Conservation (phyloP, 2,329 filamentous ascomycete species). For the Sclerotinia subarctica region DNA sequence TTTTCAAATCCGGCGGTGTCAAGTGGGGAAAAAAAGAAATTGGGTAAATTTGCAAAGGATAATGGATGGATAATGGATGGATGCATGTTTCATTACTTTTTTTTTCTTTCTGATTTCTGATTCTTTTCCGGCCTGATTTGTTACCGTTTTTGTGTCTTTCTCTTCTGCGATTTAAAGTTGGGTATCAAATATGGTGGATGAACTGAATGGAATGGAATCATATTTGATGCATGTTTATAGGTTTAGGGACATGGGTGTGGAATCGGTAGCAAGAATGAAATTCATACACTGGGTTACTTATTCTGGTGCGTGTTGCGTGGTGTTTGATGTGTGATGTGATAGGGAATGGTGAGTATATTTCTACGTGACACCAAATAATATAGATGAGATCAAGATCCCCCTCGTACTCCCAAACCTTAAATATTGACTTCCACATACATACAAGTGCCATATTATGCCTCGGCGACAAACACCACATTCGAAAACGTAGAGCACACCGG, state of each 20-base stretch:
- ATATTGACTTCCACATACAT: background rate
- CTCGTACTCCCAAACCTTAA: background rate
- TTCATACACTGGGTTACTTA: background rate
- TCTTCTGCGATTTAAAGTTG: background rate
- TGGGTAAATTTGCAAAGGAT: constrained; percentile 22
- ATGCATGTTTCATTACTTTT: constrained; percentile 9
- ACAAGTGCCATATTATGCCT: background rate
- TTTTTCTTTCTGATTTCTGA: constrained; percentile 7
- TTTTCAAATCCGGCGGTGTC: constrained; percentile 24
- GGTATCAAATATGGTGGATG: background rate
- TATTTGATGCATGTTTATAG: constrained; percentile 12
- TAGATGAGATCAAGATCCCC: background rate
- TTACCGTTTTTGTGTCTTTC: background rate
- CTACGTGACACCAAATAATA: background rate
- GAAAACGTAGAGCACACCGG: background rate
- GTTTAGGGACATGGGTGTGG: background rate
- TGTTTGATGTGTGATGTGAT: background rate
- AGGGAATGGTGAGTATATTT: background rate
- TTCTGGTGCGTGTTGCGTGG: background rate
- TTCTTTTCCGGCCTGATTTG: background rate
- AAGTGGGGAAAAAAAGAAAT: constrained; percentile 22
- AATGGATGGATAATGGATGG: constrained; percentile 19
- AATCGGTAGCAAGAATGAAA: constrained; percentile 14
- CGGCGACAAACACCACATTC: background rate
- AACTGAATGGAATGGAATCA: background rate